Evolutionary conservation across 1,139 yeast genomes (phyloP), one percentile per base, ranked within the genome.

Genomic region (Yamadazyma sp.): DNA sequence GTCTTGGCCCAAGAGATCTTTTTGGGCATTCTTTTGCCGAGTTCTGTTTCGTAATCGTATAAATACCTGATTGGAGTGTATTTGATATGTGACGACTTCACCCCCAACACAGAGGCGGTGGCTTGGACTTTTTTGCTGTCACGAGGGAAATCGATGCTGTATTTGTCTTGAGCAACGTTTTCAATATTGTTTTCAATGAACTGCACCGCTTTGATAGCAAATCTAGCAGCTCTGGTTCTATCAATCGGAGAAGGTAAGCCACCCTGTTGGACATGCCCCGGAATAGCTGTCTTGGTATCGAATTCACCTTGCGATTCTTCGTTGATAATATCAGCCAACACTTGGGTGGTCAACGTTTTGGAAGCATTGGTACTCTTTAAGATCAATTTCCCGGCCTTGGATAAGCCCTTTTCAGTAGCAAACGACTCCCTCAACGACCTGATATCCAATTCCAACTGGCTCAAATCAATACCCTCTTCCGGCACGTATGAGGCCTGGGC

Each of bases 261-360:
- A 62, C 98, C 98, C 66, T 92, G 98, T 72, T 92, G 98, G 39
- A 89, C 89, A 56, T 85, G 92, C 22, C 94, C 92, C 31, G 92
- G 92, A 44, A 82, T 71, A 3, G 92, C 92, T 5, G 89, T 79
- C 56, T 84, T 77, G 26, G 87, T 81, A 54, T 84, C 92, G 53
- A 81, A 85, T 55, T 79, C 72, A 20, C 85, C 85, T 12, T 73
- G 65, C 7, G 86, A 81, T 51, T 79, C 79, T 49, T 80, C 86
- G 44, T 78, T 77, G 47, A 85, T 77, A 33, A 85, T 81, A 42
- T 80, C 78, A 7, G 91, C 85, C 55, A 85, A 70, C 22, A 83
- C 75, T 43, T 81, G 78, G 2, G 89, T 77, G 1, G 82, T 70
- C 56, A 81, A 77, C 17, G 84, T 87, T 46, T 75, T 69, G 1